A percentile compares a stretch with the other conserved stretches of the same genome.
phyloP scores from a whole-genome alignment of 495 filamentous ascomycete genomes.

The Penicillium paxilli region DNA sequence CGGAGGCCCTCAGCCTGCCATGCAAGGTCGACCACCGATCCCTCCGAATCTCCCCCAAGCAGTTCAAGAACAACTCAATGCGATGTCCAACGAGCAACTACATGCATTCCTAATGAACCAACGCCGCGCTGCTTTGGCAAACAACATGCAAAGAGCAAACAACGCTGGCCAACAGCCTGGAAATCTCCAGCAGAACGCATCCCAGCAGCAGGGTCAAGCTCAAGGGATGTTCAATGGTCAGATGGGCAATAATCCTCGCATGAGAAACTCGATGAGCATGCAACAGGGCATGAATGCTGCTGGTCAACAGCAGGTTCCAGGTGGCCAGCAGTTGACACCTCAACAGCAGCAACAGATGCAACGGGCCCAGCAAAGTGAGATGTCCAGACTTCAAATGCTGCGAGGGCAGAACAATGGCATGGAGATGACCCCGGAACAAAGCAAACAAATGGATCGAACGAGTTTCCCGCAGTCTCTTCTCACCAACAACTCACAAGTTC shows the following conservation, averaged over 20 bases:
- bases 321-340: conserved; percentile 34
- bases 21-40: conserved; percentile 37
- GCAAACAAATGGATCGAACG: conserved; percentile 48
- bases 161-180: conserved; percentile 28
- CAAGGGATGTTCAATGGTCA: conserved; percentile 40
- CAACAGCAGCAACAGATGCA: conserved; percentile 29
- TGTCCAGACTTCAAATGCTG: conserved; percentile 36
- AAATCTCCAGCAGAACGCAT: conserved; percentile 29
- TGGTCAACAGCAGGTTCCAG: conserved; percentile 34
- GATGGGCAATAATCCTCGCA: conserved; percentile 35
- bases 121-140: conserved; percentile 28
- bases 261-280: conserved; percentile 34
- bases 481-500: conserved; percentile 41
- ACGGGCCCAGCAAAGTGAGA: conserved; percentile 32
- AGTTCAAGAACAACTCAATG: conserved; percentile 35
- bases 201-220: conserved; percentile 39
- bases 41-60: conserved; percentile 35
- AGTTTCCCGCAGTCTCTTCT: conserved; percentile 42
- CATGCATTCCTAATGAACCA: conserved; percentile 38
- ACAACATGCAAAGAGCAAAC: conserved; percentile 25
- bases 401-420: conserved; percentile 41
- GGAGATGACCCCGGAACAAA: conserved; percentile 46
- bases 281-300: conserved; percentile 34
- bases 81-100: conserved; percentile 37
- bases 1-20: conserved; percentile 24